phyloP scores from a whole-genome alignment of 1,284 basidiomycete genomes.

The Ustilago cynodontis region DNA sequence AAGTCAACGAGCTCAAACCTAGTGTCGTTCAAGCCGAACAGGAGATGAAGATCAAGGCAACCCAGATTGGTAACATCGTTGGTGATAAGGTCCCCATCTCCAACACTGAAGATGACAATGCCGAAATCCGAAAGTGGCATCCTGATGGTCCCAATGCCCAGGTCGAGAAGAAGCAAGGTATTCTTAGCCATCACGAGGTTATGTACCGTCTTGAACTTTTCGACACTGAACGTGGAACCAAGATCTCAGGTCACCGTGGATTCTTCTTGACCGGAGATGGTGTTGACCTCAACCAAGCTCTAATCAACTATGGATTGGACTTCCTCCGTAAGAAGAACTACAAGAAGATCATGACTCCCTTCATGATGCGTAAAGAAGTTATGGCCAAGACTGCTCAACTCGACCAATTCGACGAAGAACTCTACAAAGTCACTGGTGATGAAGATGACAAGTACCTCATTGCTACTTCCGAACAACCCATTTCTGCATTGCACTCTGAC shows the following conservation, averaged over 20 bases:
- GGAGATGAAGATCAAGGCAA: slow-evolving; percentile 83
- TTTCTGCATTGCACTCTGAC: slow-evolving; percentile 92
- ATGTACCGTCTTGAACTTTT: slow-evolving; percentile 91
- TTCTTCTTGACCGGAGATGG: slow-evolving; percentile 97
- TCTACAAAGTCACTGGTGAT: slow-evolving; percentile 90
- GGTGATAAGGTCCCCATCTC: slow-evolving; percentile 87
- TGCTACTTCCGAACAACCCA: slow-evolving; percentile 97
- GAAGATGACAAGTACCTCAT: slow-evolving; percentile 99
- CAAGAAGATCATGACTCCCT: slow-evolving; percentile 96
- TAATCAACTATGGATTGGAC: slow-evolving; percentile 94
- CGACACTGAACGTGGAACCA: slow-evolving; percentile 90
- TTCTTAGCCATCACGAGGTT: slow-evolving; percentile 96
- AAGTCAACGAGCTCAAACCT: slow-evolving; percentile 80
- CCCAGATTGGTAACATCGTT: slow-evolving; percentile 91
- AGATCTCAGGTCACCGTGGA: slow-evolving; percentile 93
- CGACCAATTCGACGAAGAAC: slow-evolving; percentile 96
- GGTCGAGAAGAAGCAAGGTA: slow-evolving; percentile 75
- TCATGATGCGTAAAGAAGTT: slow-evolving; percentile 97
- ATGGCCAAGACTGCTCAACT: slow-evolving; percentile 98
- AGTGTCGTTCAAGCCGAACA: slow-evolving; percentile 76
- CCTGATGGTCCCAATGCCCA: slow-evolving; percentile 80
- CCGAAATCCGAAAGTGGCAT: slow-evolving; percentile 84
- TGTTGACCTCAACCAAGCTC: slow-evolving; percentile 95
- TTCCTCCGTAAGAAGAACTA: slow-evolving; percentile 85
- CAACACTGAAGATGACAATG: slow-evolving; percentile 94